Evolutionary conservation across 2,329 filamentous ascomycete species (phyloP), one percentile per base, ranked within the genome.

Genomic region (Talaromyces sp.): DNA sequence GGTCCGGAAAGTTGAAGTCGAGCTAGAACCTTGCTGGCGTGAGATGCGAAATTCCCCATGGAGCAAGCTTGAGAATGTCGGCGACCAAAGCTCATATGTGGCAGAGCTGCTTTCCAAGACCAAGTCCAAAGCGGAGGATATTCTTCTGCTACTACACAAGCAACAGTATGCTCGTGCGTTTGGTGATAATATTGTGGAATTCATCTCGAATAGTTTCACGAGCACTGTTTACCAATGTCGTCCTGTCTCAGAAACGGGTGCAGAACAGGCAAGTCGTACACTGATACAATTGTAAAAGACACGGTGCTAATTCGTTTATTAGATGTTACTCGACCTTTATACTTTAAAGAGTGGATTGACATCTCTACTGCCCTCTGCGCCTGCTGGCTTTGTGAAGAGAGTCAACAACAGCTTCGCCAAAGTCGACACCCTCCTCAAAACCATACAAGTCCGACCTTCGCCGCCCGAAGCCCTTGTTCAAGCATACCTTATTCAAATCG

Each of bases 41-140:
- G 94, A 97, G 78, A 99, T 99, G 94, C 89, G 88, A 64, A 96
- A 97, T 71, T 96, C 89, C 0, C 90, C 92, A 54, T 99, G 94
- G 94, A 90, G 88, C 73, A 92, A 89, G 65, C 90, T 99, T 81
- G 94, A 97, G 67, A 89, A 84, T 62, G 94, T 96, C 3, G 91
- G 91, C 51, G 94, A 99, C 72, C 92, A 97, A 71, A 97, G 92
- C 75, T 88, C 89, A 0, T 99, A 97, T 68, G 91, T 97, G 27
- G 85, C 86, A 9, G 91, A 96, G 72, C 80, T 99, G 2, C 77
- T 96, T 53, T 84, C 83, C 56, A 85, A 87, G 60, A 83, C 95
- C 61, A 90, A 92, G 69, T 79, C 81, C 3, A 88, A 86, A 64
- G 84, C 89, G 14, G 83, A 83, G 29, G 90, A 94, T 68, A 89